Base-by-base conservation (phyloP, 1,139 yeast species). In the Kluyveromyces sp. region DNA sequence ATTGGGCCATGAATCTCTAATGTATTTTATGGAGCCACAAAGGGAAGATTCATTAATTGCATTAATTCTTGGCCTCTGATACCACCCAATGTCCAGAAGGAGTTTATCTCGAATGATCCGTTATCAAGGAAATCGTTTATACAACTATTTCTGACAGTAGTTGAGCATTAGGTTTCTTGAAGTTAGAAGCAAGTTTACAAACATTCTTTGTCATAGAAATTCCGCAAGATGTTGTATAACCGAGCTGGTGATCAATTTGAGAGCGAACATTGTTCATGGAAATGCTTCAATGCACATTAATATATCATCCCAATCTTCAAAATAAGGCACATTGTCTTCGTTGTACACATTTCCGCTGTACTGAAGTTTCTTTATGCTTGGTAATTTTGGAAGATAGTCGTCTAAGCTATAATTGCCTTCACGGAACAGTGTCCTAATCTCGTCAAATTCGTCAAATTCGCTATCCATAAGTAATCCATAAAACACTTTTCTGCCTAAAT, bases 51-150 rank as follows among this genome's bases (percentile, higher is more conserved):
- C 31, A 81, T 66, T 32, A 69, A 63, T 21, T 67, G 63, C 27
- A 74, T 55, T 0, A 89, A 68, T n/a, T 68, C 67, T 7, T 81
- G 81, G 0, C 98, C 98, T 4, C 75, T 68, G 56, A 86, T 87
- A 2, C 98, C 98, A 3, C 98, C 98, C 72, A 90, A 70, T 0
- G 96, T 90, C 73, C 95, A 83, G 48, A 90, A 76, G 56, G 90
- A 96, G 1, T 77, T 76, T 25, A 92, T 62, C 49, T 80, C 79
- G 59, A 84, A 83, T n/a, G 56, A 44, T 2, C 59, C 66, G 41
- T 74, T 70, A 36, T 69, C 69, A 10, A 90, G 63, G 59, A 90
- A 92, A 1, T 60, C 57, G 2, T 68, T 55, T 1, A 81, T 69
- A 28, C 76, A 68, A 4, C 61, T 58, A 43, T 77, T 75, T 37